Percentiles rank a stretch among this genome's conserved stretches.
phyloP scores from a whole-genome alignment of 1,284 basidiomycete species.

The Chondrostereum purpureum region DNA sequence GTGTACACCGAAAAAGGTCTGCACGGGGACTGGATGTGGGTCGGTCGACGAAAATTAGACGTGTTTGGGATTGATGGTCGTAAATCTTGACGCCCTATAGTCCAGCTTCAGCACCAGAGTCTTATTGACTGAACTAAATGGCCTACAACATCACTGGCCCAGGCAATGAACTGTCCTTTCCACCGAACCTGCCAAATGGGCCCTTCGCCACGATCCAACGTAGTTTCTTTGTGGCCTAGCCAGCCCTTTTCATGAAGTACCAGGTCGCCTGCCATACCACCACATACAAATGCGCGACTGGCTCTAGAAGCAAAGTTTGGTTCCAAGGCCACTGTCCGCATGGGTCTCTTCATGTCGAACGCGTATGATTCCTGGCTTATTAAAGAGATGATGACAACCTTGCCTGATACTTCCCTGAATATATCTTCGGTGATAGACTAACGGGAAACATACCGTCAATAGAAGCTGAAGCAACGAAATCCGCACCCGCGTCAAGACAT shows the following conservation, averaged over 20 bases:
- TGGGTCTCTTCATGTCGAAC: slow-evolving; percentile 90
- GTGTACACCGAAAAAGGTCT: slow-evolving; percentile 88
- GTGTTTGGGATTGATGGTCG: slow-evolving; percentile 73
- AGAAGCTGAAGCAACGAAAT: slow-evolving; percentile 90
- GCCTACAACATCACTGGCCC: slow-evolving; percentile 89
- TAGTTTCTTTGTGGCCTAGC: slow-evolving; percentile 90
- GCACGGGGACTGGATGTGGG: slow-evolving; percentile 78
- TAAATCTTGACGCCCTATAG: slow-evolving; percentile 88
- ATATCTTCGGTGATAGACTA: slow-evolving; percentile 17
- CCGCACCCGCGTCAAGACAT: slow-evolving; percentile 77
- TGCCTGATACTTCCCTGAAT: too few relatives aligned
- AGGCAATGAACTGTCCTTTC: slow-evolving; percentile 84
- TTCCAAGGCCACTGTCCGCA: slow-evolving; percentile 87
- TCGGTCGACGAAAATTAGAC: slow-evolving; percentile 86
- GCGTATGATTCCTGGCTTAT: slow-evolving; percentile 78
- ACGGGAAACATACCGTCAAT: slow-evolving; percentile 91
- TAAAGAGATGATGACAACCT: slow-evolving; percentile 85
- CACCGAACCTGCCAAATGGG: slow-evolving; percentile 92
- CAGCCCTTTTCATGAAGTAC: slow-evolving; percentile 92
- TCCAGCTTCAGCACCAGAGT: background rate
- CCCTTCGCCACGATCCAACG: slow-evolving; percentile 85
- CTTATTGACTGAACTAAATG: slow-evolving; percentile 4
- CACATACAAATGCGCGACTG: slow-evolving; percentile 86
- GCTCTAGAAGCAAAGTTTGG: slow-evolving; percentile 82
- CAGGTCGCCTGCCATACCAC: slow-evolving; percentile 87